Evolutionary conservation across 768 basidiomycete genomes (phyloP), one percentile per base, ranked within the genome.

Genomic region (Agaricus subrufescens): DNA sequence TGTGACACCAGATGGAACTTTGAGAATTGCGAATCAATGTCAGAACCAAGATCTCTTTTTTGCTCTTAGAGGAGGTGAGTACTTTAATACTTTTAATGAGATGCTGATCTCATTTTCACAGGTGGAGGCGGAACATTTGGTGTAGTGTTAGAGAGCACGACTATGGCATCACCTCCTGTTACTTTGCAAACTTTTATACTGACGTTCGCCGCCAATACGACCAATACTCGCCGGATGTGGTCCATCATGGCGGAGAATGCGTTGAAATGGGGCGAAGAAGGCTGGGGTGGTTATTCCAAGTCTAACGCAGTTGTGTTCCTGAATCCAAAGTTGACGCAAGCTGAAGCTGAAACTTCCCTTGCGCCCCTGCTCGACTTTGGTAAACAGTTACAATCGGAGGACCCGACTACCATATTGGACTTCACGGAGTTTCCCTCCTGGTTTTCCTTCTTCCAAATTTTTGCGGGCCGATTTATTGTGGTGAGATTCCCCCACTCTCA

Each of bases 231-330:
- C 29, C 67, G 71, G 38, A 60, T 75, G 29, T 79, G 70, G 69
- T 65, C 62, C 49, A 68, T 72, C 34, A 68, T 73, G 58, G 62
- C 69, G 9, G 69, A 75, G 26, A 72, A 78, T 53, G 70, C 68
- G 4, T 58, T 77, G 1, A 66, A 63, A 39, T 77, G 77, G 71
- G 75, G 76, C 5, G 63, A 71, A 23, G 71, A 78, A 56, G 79
- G 79, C 25, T 81, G 77, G 77, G 79, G 79, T 49, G 79, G 77
- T 11, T 75, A 71, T 52, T 67, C 73, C 3, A 72, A 62, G 50
- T 65, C 67, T 52, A 68, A 67, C 31, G 66, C 71, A 25, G 75
- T 73, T 14, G 65, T 75, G 38, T 66, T 77, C 53, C 69, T 81
- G n/a, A 82, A 75, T 51, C 80, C 80, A 8, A 70, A 69, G 15